Percentiles rank a stretch among this genome's conserved stretches.
Conservation (phyloP, 257 asterid genomes). For the Vinca minor region DNA sequence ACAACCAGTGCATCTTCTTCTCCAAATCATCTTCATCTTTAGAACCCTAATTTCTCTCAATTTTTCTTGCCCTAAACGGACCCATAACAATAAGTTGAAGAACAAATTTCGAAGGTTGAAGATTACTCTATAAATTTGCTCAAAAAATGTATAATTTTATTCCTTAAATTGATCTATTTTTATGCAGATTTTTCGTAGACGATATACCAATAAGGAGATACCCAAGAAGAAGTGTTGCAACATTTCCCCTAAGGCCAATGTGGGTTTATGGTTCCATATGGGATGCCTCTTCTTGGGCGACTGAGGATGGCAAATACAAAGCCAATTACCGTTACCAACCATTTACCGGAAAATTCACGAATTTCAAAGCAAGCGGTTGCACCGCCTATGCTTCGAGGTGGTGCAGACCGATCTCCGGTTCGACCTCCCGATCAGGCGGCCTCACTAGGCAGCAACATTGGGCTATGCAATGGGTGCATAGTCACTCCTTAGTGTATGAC, state of each 20-base stretch:
- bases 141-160: background rate
- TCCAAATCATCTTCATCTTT: too few relatives aligned
- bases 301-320: constrained; percentile 73
- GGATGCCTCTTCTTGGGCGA: constrained; percentile 97
- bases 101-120: too few relatives aligned
- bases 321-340: constrained; percentile 79
- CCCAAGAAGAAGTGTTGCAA: constrained; percentile 43
- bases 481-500: constrained; percentile 52
- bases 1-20: too few relatives aligned
- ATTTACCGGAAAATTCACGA: constrained; percentile 55
- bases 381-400: constrained; percentile 55
- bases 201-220: constrained; percentile 83
- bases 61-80: too few relatives aligned
- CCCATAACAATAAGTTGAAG: too few relatives aligned
- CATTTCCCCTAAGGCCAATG: constrained; percentile 89
- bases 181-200: constrained; percentile 68
- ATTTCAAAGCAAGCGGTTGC: constrained; percentile 75
- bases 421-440: constrained; percentile 56
- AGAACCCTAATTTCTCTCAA: too few relatives aligned
- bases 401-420: constrained; percentile 68
- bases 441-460: constrained; percentile 45
- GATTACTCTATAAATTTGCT: too few relatives aligned
- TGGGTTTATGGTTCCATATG: constrained; percentile 92
- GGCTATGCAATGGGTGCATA: constrained; percentile 70
- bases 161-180: constrained; percentile 1